A percentile compares a stretch with the other conserved stretches of the same genome.
These are phyloP conservation scores for Gossypium sturtianum DNA, from an alignment of 345 rosid genomes.

Conservation along the genomic window DNA sequence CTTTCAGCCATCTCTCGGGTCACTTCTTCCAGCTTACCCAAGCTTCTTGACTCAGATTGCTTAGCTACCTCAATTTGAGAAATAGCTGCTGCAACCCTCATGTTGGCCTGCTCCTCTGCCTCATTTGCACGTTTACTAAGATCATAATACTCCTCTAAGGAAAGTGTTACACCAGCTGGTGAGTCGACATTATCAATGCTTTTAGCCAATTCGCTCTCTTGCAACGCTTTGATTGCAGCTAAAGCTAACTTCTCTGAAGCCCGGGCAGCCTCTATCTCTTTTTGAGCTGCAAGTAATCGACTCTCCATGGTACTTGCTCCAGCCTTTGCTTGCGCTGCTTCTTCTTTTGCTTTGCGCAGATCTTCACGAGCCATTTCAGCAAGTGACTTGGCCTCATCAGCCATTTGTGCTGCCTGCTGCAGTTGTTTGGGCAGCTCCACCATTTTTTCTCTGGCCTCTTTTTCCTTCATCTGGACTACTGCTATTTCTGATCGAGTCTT, in stretches of 20 bases:
- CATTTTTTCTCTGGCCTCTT: slow-evolving; percentile 1
- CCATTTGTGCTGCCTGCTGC: not conserved
- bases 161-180: not conserved
- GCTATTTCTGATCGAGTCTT: not conserved
- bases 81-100: not conserved
- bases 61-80: not conserved
- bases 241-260: not conserved
- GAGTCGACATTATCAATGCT: not conserved
- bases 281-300: not conserved
- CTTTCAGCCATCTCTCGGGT: not conserved
- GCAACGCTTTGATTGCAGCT: slow-evolving; percentile 1
- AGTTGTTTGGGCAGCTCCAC: not conserved
- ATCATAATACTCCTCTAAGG: not conserved
- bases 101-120: slow-evolving; percentile 2
- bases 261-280: slow-evolving; percentile 3
- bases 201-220: not conserved
- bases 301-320: not conserved
- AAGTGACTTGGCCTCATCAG: not conserved
- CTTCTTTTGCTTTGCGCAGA: not conserved
- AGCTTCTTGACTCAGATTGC: not conserved
- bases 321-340: not conserved
- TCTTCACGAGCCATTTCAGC: slow-evolving; percentile 2
- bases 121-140: not conserved
- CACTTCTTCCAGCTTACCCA: not conserved
- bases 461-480: slow-evolving; percentile 1